A percentile compares a stretch with the other conserved stretches of the same genome.
These are phyloP conservation scores for Rhizoclosmatium globosum DNA, from an alignment of 192 early-diverging fungal species.

Conservation along the genomic window DNA sequence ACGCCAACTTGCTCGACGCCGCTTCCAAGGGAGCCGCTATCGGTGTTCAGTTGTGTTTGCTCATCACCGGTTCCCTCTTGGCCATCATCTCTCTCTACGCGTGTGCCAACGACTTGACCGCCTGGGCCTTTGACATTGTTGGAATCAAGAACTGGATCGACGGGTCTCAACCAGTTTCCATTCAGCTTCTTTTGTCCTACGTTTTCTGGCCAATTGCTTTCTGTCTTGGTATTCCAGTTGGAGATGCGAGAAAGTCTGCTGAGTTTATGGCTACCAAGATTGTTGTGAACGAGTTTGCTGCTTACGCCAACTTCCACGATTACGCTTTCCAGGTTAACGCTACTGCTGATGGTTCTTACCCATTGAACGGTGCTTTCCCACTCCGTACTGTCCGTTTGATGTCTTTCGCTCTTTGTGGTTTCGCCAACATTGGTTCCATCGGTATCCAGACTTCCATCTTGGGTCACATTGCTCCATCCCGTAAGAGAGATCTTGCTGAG, in stretches of 20 bases:
- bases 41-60: slow-evolving; percentile 77
- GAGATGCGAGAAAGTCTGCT: slow-evolving; percentile 64
- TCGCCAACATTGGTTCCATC: slow-evolving; percentile 85
- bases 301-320: slow-evolving; percentile 57
- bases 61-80: slow-evolving; percentile 81
- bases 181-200: slow-evolving; percentile 78
- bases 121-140: slow-evolving; percentile 67
- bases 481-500: slow-evolving; percentile 73
- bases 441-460: slow-evolving; percentile 83
- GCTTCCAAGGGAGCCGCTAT: slow-evolving; percentile 83
- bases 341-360: slow-evolving; percentile 10
- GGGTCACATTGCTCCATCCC: slow-evolving; percentile 76
- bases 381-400: slow-evolving; percentile 47
- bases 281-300: slow-evolving; percentile 90
- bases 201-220: slow-evolving; percentile 79
- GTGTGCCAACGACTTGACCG: slow-evolving; percentile 73
- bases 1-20: slow-evolving; percentile 81
- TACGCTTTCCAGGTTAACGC: slow-evolving; percentile 9
- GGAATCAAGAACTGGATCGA: slow-evolving; percentile 65
- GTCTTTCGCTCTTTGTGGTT: slow-evolving; percentile 86
- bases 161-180: slow-evolving; percentile 61
- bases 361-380: slow-evolving; percentile 26
- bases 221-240: slow-evolving; percentile 70
- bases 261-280: slow-evolving; percentile 79
- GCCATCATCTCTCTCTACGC: slow-evolving; percentile 77